Evolutionary conservation across 2,329 filamentous ascomycete genomes (phyloP).

Genomic region (Reticulascus tulasneorum): DNA sequence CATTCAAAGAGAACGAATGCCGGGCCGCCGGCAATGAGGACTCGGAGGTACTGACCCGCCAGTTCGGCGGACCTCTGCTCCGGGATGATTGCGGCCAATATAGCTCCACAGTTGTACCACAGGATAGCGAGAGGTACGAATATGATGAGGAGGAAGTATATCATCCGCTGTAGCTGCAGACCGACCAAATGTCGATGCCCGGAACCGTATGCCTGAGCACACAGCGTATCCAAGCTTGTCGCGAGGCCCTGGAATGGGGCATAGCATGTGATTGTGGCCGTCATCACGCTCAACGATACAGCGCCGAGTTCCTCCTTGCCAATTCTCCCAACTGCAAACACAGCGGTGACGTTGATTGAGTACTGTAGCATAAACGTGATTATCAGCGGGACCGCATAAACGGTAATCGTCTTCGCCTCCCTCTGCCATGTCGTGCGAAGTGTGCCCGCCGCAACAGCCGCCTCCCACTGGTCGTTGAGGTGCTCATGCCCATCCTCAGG

Average conservation of each 20-base stretch:
- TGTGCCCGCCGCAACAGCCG: conserved; percentile 73
- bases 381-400: conserved; percentile 68
- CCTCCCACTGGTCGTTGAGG: conserved; percentile 75
- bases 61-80: conserved; percentile 59
- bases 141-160: conserved; percentile 69
- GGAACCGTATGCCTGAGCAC: conserved; percentile 89
- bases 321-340: conserved; percentile 73
- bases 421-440: conserved; percentile 90
- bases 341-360: conserved; percentile 75
- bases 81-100: conserved; percentile 49
- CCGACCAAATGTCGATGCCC: conserved; percentile 83
- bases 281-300: conserved; percentile 61
- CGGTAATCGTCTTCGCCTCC: conserved; percentile 74
- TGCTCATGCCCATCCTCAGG: conserved; percentile 39
- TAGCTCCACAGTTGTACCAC: conserved; percentile 65
- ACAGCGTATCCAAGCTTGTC: conserved; percentile 87
- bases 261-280: conserved; percentile 73
- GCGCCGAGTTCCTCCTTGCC: conserved; percentile 57
- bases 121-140: conserved; percentile 68
- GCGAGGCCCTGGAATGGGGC: conserved; percentile 80
- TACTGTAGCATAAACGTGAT: conserved; percentile 77
- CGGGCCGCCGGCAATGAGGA: conserved; percentile 70
- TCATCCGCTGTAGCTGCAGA: conserved; percentile 76
- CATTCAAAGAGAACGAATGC: conserved; percentile 74
- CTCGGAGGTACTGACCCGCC: conserved; percentile 67